A percentile compares a stretch with the other conserved stretches of the same genome.
Evolutionary conservation across 352 stramenopile species (phyloP).

Genomic region (Globisporangium uncinulatum): DNA sequence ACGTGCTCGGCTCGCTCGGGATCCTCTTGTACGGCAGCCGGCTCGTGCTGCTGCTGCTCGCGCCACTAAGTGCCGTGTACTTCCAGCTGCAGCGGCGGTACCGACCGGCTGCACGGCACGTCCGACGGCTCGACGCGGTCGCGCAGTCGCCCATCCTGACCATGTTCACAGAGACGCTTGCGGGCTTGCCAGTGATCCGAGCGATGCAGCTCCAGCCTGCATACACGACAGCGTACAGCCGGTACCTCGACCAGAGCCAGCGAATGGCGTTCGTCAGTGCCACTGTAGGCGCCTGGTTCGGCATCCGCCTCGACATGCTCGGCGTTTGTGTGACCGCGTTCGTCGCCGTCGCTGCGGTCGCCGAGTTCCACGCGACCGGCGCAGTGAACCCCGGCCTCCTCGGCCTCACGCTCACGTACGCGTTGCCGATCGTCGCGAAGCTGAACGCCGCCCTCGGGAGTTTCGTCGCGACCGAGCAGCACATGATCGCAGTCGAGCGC

Average conservation of each 20-base stretch:
- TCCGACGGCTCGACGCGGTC: slow-evolving; percentile 63
- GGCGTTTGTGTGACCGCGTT: slow-evolving; percentile 80
- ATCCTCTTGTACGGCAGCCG: slow-evolving; percentile 81
- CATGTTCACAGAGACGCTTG: slow-evolving; percentile 70
- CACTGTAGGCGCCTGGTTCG: slow-evolving; percentile 80
- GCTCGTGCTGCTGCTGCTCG: slow-evolving; percentile 63
- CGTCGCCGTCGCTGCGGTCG: slow-evolving; percentile 71
- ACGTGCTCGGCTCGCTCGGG: slow-evolving; percentile 59
- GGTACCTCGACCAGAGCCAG: slow-evolving; percentile 57
- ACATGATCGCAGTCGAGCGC: slow-evolving; percentile 90
- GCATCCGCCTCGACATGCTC: slow-evolving; percentile 77
- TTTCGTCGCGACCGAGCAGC: slow-evolving; percentile 86
- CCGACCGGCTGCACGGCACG: slow-evolving; percentile 64
- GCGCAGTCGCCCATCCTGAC: slow-evolving; percentile 68
- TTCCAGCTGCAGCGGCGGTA: slow-evolving; percentile 57
- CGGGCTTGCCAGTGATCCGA: slow-evolving; percentile 64
- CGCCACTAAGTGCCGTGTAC: slow-evolving; percentile 69
- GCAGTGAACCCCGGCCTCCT: slow-evolving; percentile 64
- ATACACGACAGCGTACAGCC: slow-evolving; percentile 38
- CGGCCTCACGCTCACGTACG: slow-evolving; percentile 89
- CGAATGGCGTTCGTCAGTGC: slow-evolving; percentile 68
- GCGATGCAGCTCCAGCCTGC: slow-evolving; percentile 36
- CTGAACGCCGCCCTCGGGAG: slow-evolving; percentile 81
- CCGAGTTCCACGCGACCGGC: slow-evolving; percentile 50
- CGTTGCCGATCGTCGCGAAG: slow-evolving; percentile 83